Conservation (phyloP, 371 early-diverging fungal genomes). For the Massospora cicadina region DNA sequence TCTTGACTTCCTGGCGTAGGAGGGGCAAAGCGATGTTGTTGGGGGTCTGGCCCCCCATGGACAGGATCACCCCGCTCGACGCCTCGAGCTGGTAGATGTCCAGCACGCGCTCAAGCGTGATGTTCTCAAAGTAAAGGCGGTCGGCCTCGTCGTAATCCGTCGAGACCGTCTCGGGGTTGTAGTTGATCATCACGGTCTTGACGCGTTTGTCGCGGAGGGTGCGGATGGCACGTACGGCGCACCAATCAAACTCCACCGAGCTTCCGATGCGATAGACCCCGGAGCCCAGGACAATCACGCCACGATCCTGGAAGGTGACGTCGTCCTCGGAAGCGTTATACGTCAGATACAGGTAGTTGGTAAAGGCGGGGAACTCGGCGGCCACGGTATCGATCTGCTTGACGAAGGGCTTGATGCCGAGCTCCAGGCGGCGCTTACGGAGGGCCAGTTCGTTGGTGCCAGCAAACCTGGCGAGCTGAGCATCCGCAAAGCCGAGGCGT, state of each 20-base stretch:
- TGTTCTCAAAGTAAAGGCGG: slow-evolving; percentile 84
- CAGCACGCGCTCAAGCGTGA: slow-evolving; percentile 74
- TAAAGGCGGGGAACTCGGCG: slow-evolving; percentile 81
- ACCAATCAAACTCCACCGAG: slow-evolving; percentile 91
- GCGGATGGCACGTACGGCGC: slow-evolving; percentile 67
- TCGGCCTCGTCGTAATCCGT: slow-evolving; percentile 92
- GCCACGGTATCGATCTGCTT: slow-evolving; percentile 87
- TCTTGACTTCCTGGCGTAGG: slow-evolving; percentile 41
- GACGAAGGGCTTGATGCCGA: slow-evolving; percentile 63
- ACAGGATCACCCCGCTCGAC: slow-evolving; percentile 62
- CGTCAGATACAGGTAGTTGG: slow-evolving; percentile 85
- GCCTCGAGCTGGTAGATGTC: slow-evolving; percentile 80
- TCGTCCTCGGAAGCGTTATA: slow-evolving; percentile 78
- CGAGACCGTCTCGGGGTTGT: slow-evolving; percentile 93
- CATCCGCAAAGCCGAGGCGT: slow-evolving; percentile 73
- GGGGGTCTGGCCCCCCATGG: slow-evolving; percentile 83
- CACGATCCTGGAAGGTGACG: slow-evolving; percentile 63
- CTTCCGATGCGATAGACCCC: slow-evolving; percentile 92
- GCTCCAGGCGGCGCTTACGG: slow-evolving; percentile 36
- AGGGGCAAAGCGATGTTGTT: slow-evolving; percentile 83
- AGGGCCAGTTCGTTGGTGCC: slow-evolving; percentile 66
- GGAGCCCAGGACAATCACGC: slow-evolving; percentile 86
- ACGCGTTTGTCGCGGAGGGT: slow-evolving; percentile 52
- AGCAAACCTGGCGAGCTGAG: slow-evolving; percentile 51
- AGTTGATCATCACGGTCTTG: slow-evolving; percentile 89